These are phyloP conservation scores for Soucietia sequanensis DNA, from an alignment of 805 yeast species.

Conservation along the genomic window DNA sequence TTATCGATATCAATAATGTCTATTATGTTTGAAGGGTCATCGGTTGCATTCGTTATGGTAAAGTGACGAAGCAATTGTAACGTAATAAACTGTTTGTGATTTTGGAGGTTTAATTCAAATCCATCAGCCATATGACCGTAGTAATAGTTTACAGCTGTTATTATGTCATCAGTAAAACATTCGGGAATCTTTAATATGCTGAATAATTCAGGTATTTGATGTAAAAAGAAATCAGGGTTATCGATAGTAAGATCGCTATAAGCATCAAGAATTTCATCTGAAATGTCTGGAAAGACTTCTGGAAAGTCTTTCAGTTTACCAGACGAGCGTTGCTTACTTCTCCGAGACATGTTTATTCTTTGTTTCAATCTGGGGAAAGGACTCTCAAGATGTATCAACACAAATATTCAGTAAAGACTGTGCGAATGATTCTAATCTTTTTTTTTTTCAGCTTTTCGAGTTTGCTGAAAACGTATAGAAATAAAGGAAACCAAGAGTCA, in stretches of 20 bases:
- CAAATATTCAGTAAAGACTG: too few relatives aligned
- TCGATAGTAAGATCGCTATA: constrained; percentile 23
- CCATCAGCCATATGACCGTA: constrained; percentile 19
- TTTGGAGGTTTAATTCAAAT: constrained; percentile 9
- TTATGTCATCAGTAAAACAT: constrained; percentile 33
- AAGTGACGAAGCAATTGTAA: constrained; percentile 24
- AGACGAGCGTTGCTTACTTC: not conserved
- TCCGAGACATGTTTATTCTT: not conserved
- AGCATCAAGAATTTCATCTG: constrained; percentile 35
- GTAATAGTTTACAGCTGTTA: constrained; percentile 29
- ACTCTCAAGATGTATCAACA: too few relatives aligned
- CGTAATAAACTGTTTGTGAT: constrained; percentile 23
- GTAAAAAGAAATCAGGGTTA: constrained; percentile 27
- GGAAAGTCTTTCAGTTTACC: constrained; percentile 9
- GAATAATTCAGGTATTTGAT: constrained; percentile 24
- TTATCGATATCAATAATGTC: constrained; percentile 44
- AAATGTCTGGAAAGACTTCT: constrained; percentile 18
- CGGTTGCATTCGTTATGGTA: constrained; percentile 23
- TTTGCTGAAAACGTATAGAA: too few relatives aligned
- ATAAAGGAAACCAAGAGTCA: too few relatives aligned
- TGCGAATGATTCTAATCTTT: too few relatives aligned
- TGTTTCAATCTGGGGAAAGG: too few relatives aligned
- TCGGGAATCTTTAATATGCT: constrained; percentile 24
- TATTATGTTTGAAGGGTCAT: constrained; percentile 20
- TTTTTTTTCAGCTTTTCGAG: too few relatives aligned